phyloP scores from a whole-genome alignment of 352 stramenopile genomes.

The Pythium phragmiticola region DNA sequence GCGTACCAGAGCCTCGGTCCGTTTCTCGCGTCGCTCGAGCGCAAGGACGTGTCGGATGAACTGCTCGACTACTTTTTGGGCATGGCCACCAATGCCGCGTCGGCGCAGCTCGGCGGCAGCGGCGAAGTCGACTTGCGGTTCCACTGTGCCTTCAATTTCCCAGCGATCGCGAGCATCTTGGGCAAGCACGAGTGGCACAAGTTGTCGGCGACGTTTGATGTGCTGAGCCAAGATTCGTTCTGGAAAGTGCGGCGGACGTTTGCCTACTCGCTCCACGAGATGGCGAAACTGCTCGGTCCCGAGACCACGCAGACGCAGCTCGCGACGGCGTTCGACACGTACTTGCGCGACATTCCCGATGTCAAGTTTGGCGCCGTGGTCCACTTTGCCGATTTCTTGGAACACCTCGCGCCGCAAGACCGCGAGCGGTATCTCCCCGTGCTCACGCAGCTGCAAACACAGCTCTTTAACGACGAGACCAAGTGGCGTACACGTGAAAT shows the following conservation, averaged over 20 bases:
- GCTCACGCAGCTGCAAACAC: slow-evolving; percentile 53
- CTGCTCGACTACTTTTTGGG: slow-evolving; percentile 81
- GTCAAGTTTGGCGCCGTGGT: slow-evolving; percentile 82
- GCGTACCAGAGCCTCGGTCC: slow-evolving; percentile 91
- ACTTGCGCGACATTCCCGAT: slow-evolving; percentile 79
- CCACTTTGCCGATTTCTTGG: slow-evolving; percentile 86
- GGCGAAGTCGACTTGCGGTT: slow-evolving; percentile 89
- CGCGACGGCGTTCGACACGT: slow-evolving; percentile 78
- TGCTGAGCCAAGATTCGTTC: slow-evolving; percentile 76
- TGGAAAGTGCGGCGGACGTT: slow-evolving; percentile 93
- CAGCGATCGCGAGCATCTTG: slow-evolving; percentile 84
- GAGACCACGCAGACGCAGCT: slow-evolving; percentile 81
- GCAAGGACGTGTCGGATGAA: slow-evolving; percentile 74
- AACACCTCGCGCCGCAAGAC: slow-evolving; percentile 62
- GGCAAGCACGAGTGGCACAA: slow-evolving; percentile 66
- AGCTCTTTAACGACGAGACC: slow-evolving; percentile 59
- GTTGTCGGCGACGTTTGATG: slow-evolving; percentile 79
- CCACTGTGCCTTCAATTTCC: slow-evolving; percentile 92
- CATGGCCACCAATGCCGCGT: slow-evolving; percentile 70
- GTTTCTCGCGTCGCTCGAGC: slow-evolving; percentile 83
- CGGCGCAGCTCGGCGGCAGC: slow-evolving; percentile 59
- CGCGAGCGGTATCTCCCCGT: slow-evolving; percentile 82
- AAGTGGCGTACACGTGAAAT: slow-evolving; percentile 86
- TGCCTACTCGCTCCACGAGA: slow-evolving; percentile 90
- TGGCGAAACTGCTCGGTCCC: slow-evolving; percentile 76